A percentile compares a stretch with the other conserved stretches of the same genome.
phyloP scores from a whole-genome alignment of 495 filamentous ascomycete species.

The Aspergillus cristatus region DNA sequence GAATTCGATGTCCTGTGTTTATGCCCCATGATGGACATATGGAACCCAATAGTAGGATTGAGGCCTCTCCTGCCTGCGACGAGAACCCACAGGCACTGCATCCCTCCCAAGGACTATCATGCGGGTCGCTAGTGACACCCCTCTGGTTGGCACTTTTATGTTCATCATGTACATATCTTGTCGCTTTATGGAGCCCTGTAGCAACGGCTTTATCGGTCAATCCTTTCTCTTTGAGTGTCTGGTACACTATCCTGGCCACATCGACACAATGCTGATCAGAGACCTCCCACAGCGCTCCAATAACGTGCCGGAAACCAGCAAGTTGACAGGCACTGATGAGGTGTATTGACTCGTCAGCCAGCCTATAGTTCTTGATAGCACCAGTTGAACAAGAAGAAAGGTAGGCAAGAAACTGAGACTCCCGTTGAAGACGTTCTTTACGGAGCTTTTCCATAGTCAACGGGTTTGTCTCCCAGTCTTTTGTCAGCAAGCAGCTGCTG shows the following conservation, averaged over 20 bases:
- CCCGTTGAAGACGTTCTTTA: slow-evolving; percentile 11
- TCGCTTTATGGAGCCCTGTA: slow-evolving; percentile 11
- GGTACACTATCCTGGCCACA: slow-evolving; percentile 17
- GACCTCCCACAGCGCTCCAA: slow-evolving; percentile 25
- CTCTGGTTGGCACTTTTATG: background rate
- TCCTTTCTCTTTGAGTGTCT: slow-evolving; percentile 11
- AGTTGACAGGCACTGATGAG: slow-evolving; percentile 25
- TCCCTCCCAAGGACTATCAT: background rate
- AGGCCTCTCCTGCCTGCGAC: background rate
- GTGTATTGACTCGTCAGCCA: slow-evolving; percentile 27
- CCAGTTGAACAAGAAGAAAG: slow-evolving; percentile 20
- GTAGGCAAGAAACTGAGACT: slow-evolving; percentile 18
- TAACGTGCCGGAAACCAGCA: slow-evolving; percentile 26
- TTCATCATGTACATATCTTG: background rate
- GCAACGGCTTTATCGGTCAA: slow-evolving; percentile 17
- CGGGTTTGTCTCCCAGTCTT: slow-evolving; percentile 11
- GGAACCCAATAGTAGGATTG: slow-evolving; percentile 4
- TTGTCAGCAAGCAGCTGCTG: slow-evolving; percentile 16
- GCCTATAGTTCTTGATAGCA: slow-evolving; percentile 2
- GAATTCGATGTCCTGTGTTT: no score
- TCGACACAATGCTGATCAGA: slow-evolving; percentile 14
- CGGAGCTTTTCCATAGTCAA: slow-evolving; percentile 18
- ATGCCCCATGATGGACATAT: slow-evolving; percentile 9
- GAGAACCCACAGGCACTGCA: background rate
- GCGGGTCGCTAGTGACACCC: background rate